Conservation (phyloP, 139 green algal species). For the Tetradesmus obliquus region DNA sequence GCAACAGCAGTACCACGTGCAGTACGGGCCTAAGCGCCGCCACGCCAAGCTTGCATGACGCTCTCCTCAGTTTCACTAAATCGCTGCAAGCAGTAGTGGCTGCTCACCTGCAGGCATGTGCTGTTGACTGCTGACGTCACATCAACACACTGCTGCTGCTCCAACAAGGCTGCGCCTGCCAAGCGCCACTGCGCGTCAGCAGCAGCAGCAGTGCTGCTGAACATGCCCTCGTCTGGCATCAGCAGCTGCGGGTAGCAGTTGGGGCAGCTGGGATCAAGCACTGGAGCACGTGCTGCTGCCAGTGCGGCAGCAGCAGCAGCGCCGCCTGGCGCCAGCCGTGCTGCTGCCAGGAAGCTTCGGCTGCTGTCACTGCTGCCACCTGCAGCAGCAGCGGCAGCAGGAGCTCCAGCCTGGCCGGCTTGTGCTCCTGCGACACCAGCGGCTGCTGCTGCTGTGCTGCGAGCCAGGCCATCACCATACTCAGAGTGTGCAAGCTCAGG, state of each 20-base stretch:
- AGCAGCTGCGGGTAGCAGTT: slow-evolving; percentile 41
- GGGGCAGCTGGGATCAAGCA: slow-evolving; percentile 32
- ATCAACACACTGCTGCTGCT: slow-evolving; percentile 34
- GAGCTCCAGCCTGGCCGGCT: background rate
- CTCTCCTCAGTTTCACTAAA: too few relatives aligned
- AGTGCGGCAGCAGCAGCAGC: background rate
- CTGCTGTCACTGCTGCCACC: slow-evolving; percentile 29
- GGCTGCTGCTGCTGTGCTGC: slow-evolving; percentile 14
- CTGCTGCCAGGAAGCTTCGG: background rate
- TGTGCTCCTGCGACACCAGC: background rate
- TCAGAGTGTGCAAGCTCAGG: slow-evolving; percentile 33
- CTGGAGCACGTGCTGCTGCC: background rate
- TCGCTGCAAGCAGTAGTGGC: too few relatives aligned
- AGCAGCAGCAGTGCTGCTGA: background rate
- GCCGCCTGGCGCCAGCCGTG: background rate
- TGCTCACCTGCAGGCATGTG: slow-evolving; percentile 42
- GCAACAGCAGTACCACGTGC: too few relatives aligned
- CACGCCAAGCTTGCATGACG: too few relatives aligned
- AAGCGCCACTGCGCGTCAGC: slow-evolving; percentile 6
- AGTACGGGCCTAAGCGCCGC: too few relatives aligned
- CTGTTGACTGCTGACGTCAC: slow-evolving; percentile 41
- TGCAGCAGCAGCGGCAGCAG: background rate
- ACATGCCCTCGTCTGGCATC: background rate
- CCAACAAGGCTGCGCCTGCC: background rate
- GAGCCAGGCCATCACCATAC: slow-evolving; percentile 3